These are phyloP conservation scores for Phyllachora maydis DNA, from an alignment of 2,329 filamentous ascomycete species.

Conservation along the genomic window DNA sequence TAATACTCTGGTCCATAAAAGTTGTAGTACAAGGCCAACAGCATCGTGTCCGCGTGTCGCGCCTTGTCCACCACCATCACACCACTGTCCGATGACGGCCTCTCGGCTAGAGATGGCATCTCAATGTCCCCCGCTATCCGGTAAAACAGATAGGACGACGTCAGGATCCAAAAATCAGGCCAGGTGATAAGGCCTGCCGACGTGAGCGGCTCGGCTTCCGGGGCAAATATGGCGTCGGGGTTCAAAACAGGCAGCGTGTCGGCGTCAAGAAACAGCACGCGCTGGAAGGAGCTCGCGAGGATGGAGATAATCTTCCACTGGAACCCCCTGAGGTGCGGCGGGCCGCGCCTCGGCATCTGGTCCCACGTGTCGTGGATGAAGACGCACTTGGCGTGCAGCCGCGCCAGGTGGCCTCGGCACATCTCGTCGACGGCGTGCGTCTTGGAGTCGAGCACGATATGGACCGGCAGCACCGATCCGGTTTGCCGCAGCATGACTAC, in stretches of 20 bases:
- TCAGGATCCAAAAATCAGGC: constrained; percentile 23
- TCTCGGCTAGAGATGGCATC: constrained; percentile 2
- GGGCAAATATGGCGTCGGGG: constrained; percentile 18
- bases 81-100: constrained; percentile 16
- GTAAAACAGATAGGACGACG: constrained; percentile 15
- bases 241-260: constrained; percentile 3
- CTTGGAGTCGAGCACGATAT: constrained; percentile 16
- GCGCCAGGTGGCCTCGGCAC: constrained; percentile 5
- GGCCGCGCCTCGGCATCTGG: constrained; percentile 10
- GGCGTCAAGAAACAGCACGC: constrained; percentile 5
- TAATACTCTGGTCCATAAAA: constrained; percentile 20
- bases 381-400: constrained; percentile 15
- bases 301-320: constrained; percentile 25
- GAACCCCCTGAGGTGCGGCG: constrained; percentile 16
- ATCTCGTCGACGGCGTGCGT: constrained; percentile 13
- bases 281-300: constrained; percentile 22
- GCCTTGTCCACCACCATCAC: constrained; percentile 21
- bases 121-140: constrained; percentile 13
- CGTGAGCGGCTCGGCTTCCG: constrained; percentile 15
- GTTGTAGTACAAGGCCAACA: constrained; percentile 27
- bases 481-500: constrained; percentile 17
- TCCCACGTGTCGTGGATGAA: constrained; percentile 18
- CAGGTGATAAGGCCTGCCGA: constrained; percentile 19
- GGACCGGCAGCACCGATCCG: constrained; percentile 15
- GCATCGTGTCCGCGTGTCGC: constrained; percentile 16